Evolutionary conservation across 73 alveolate species (phyloP), one percentile per base, ranked within the genome.

Genomic region (Paramecium primaurelia): DNA sequence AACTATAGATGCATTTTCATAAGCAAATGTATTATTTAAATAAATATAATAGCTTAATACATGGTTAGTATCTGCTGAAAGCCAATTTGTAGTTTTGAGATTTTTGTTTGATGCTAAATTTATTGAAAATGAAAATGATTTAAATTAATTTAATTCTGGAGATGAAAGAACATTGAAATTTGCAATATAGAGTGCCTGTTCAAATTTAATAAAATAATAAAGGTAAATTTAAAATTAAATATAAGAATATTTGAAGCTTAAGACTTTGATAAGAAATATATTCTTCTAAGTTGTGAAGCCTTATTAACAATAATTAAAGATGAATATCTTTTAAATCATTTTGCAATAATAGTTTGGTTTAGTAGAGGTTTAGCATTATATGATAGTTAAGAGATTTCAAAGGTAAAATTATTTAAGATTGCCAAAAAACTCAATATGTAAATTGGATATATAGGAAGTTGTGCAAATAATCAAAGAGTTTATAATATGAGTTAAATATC

Each of bases 251-350:
- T 80, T 8, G 91, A 80, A 36, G 58, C 71, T 3, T 12, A 32
- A 42, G 75, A 80, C 4, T 20, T 44, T 12, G 73, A 14, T 8
- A 80, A 49, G 45, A 80, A 80, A 28, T 45, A 42, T 18, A 28
- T 80, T 20, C 75, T 80, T 2, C 8, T 80, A 4, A 40, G 73
- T 44, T 34, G 91, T 25, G 44, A 47, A 12, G 75, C 71, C 4
- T 45, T 80, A 22, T 20, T 32, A 44, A 45, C 44, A n/a, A 80
- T 80, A 1, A 32, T 34, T 6, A 80, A 80, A 64, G 73, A 80
- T 44, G 75, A 80, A 10, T 44, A 45, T 26, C 58, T 80, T 4
- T 80, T 80, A 80, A 80, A 80, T 44, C 91, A 80, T 80, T 80
- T 80, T 45, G 44, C 77, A 9, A 49, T 80, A 25, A 42, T 80